Evolutionary conservation across 2,329 filamentous ascomycete species (phyloP).

Genomic region (Diaporthe ampelina): DNA sequence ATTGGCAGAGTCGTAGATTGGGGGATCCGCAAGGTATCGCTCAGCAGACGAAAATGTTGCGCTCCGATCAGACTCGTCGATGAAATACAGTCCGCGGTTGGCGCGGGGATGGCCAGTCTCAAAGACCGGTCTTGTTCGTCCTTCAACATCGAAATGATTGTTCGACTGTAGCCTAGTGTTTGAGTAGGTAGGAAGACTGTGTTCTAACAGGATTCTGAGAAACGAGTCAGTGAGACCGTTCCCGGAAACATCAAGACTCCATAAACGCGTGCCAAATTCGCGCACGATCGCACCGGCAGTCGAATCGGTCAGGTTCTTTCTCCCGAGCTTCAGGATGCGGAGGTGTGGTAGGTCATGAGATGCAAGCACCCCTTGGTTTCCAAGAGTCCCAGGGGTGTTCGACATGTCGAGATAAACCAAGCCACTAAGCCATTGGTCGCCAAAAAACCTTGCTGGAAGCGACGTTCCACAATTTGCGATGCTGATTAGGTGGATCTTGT

Average conservation of each 20-base stretch:
- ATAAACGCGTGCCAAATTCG: constrained; percentile 58
- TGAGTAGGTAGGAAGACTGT: constrained; percentile 51
- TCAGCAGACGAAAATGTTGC: constrained; percentile 59
- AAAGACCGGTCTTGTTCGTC: constrained; percentile 52
- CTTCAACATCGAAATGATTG: constrained; percentile 61
- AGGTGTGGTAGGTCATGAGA: constrained; percentile 59
- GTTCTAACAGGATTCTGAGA: constrained; percentile 50
- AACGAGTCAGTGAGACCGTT: constrained; percentile 66
- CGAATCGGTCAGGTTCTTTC: constrained; percentile 61
- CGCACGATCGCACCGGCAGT: constrained; percentile 52
- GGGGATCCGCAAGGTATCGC: constrained; percentile 64
- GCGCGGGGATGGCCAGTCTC: constrained; percentile 48
- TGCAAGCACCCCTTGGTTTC: constrained; percentile 50
- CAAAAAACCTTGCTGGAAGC: constrained; percentile 58
- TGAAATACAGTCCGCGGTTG: constrained; percentile 59
- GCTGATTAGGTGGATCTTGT: constrained; percentile 59
- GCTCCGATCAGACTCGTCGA: constrained; percentile 64
- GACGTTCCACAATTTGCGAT: constrained; percentile 57
- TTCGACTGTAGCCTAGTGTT: constrained; percentile 50
- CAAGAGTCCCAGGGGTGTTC: constrained; percentile 60
- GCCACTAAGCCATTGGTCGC: constrained; percentile 51
- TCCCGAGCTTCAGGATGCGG: constrained; percentile 65
- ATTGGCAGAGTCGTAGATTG: constrained; percentile 52
- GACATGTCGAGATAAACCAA: constrained; percentile 69
- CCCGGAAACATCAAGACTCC: constrained; percentile 68